Evolutionary conservation across 257 asterid genomes (phyloP).

Genomic region (Jaltomata sinuosa): DNA sequence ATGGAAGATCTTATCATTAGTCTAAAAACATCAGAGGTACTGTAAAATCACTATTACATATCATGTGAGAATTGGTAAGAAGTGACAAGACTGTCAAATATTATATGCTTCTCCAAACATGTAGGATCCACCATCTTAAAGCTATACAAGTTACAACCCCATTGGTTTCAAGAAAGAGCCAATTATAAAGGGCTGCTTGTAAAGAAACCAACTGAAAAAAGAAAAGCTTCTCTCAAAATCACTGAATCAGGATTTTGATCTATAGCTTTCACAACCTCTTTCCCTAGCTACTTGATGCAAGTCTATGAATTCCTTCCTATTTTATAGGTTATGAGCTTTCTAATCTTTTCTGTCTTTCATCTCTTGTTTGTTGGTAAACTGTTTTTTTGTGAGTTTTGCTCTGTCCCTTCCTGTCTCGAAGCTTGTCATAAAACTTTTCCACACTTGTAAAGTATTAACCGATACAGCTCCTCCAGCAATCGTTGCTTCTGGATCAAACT

Average conservation of each 20-base stretch:
- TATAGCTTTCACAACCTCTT: not conserved
- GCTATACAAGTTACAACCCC: not conserved
- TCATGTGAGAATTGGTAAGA: conserved; percentile 1
- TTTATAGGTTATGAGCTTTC: not conserved
- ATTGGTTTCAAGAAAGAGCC: not conserved
- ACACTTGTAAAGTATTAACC: not conserved
- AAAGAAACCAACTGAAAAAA: not conserved
- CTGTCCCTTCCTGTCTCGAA: not conserved
- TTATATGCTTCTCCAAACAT: not conserved
- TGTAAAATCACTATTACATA: not conserved
- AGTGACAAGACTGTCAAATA: conserved; percentile 4
- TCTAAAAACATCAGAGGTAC: not conserved
- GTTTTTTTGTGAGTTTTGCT: not conserved
- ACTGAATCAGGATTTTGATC: not conserved
- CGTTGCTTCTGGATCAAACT: not conserved
- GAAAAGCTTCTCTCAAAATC: not conserved
- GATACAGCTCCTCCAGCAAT: not conserved
- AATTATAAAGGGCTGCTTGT: not conserved
- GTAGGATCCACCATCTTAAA: conserved; percentile 21
- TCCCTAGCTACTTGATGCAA: not conserved
- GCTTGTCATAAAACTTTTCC: not conserved
- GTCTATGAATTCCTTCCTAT: not conserved
- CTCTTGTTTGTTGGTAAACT: not conserved
- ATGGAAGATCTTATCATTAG: not conserved
- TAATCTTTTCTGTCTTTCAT: not conserved